phyloP scores from a whole-genome alignment of 495 filamentous ascomycete species.

The Talaromyces stipitatus region DNA sequence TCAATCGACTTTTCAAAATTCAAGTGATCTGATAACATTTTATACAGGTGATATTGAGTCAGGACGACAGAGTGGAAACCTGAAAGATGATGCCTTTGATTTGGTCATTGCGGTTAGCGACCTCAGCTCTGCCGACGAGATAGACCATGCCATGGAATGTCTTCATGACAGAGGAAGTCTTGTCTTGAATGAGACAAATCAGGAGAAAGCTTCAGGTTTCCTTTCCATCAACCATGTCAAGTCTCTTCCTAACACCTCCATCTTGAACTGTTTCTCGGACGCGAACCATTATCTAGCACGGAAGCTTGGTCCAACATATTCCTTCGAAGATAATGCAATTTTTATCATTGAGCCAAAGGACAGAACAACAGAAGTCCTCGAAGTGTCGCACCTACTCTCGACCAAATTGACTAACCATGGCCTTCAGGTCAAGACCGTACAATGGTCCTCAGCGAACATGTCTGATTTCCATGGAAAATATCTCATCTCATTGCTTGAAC shows the following conservation, averaged over 20 bases:
- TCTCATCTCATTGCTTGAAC: constrained; percentile 24
- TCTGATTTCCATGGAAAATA: neutral
- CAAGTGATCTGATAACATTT: neutral
- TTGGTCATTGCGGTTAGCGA: neutral
- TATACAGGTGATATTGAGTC: neutral
- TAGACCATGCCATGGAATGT: neutral
- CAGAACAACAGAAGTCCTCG: neutral
- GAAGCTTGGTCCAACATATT: neutral
- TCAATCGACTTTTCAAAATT: neutral
- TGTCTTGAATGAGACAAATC: neutral
- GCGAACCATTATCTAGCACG: neutral
- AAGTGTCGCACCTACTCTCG: neutral
- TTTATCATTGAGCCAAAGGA: neutral
- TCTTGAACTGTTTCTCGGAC: neutral
- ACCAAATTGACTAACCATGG: neutral
- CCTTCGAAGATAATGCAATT: neutral
- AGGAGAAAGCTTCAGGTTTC: neutral
- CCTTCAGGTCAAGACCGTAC: neutral
- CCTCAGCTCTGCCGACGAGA: neutral
- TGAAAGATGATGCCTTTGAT: neutral
- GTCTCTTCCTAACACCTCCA: neutral
- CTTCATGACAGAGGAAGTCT: neutral
- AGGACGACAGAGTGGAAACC: neutral
- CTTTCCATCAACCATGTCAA: neutral
- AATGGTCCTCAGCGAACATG: neutral